Percentiles rank a stretch among this genome's conserved stretches.
These are phyloP conservation scores for Ophiostoma quercus DNA, from an alignment of 2,329 filamentous ascomycete species.

Conservation along the genomic window DNA sequence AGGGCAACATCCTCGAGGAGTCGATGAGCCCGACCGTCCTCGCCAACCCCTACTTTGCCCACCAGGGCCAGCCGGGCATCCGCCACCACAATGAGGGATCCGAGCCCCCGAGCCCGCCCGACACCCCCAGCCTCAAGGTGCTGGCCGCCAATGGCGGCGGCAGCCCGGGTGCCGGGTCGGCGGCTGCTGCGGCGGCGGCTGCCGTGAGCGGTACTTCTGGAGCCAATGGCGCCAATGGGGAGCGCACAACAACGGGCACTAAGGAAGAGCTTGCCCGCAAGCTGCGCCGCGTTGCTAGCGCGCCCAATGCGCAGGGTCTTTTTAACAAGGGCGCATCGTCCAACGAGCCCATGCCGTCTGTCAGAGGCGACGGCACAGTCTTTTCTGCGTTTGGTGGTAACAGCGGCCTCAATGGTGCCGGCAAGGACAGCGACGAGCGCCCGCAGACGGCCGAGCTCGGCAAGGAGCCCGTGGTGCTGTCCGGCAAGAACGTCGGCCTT, in stretches of 20 bases:
- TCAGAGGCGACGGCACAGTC: neutral
- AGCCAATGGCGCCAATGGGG: slow-evolving; percentile 52
- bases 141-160: slow-evolving; percentile 57
- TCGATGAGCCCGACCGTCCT: slow-evolving; percentile 84
- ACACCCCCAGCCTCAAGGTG: slow-evolving; percentile 74
- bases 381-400: neutral
- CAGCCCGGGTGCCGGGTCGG: slow-evolving; percentile 41
- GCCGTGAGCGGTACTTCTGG: neutral
- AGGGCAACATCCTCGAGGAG: slow-evolving; percentile 87
- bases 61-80: slow-evolving; percentile 88
- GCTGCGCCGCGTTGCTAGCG: slow-evolving; percentile 87
- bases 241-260: slow-evolving; percentile 67
- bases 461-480: slow-evolving; percentile 68
- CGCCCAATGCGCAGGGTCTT: slow-evolving; percentile 91
- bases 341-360: slow-evolving; percentile 16
- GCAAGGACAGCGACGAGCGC: slow-evolving; percentile 50
- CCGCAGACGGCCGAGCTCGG: slow-evolving; percentile 81
- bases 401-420: slow-evolving; percentile 6
- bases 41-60: slow-evolving; percentile 94
- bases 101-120: slow-evolving; percentile 85
- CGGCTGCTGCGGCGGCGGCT: slow-evolving; percentile 18
- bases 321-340: slow-evolving; percentile 56
- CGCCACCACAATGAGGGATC: slow-evolving; percentile 94
- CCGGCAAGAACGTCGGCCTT: slow-evolving; percentile 43
- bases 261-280: slow-evolving; percentile 95